Percentiles rank a stretch among this genome's conserved stretches.
Conservation (phyloP, 1,284 basidiomycete species). For the Puccinia triticina region DNA sequence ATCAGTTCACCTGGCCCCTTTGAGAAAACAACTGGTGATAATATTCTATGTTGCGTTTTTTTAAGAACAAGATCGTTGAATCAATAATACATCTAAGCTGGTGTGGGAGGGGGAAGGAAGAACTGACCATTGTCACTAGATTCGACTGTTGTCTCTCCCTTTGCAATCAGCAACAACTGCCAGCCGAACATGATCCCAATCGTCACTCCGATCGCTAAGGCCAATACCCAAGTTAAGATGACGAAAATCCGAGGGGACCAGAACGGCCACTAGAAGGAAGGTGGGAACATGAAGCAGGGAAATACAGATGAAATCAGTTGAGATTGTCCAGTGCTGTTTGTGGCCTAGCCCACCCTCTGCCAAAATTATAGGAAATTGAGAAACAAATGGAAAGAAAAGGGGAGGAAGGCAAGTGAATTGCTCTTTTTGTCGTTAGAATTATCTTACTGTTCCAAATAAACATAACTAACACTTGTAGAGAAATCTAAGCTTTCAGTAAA, state of each 20-base stretch:
- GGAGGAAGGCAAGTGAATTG: background rate
- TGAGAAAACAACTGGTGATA: constrained; percentile 7
- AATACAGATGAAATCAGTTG: background rate
- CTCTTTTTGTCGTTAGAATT: background rate
- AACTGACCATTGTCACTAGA: constrained; percentile 73
- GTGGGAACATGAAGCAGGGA: background rate
- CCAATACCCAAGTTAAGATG: constrained; percentile 39
- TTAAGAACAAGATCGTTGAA: background rate
- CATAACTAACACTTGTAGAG: background rate
- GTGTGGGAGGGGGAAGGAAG: background rate
- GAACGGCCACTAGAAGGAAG: constrained; percentile 36
- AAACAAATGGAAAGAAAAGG: background rate
- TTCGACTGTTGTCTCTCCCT: constrained; percentile 90
- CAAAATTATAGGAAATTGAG: background rate
- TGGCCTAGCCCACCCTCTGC: background rate
- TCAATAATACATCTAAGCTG: constrained; percentile 2
- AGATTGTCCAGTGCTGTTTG: background rate
- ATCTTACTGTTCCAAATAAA: background rate
- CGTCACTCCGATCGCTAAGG: constrained; percentile 68
- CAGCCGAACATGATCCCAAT: constrained; percentile 78
- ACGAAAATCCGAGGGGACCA: constrained; percentile 17
- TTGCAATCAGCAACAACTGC: constrained; percentile 75
- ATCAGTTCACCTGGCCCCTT: constrained; percentile 13
- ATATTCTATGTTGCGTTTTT: constrained; percentile 7
- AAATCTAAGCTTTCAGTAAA: constrained; percentile 46